phyloP scores from a whole-genome alignment of 139 green algal species.

The Spirogloea muscicola region DNA sequence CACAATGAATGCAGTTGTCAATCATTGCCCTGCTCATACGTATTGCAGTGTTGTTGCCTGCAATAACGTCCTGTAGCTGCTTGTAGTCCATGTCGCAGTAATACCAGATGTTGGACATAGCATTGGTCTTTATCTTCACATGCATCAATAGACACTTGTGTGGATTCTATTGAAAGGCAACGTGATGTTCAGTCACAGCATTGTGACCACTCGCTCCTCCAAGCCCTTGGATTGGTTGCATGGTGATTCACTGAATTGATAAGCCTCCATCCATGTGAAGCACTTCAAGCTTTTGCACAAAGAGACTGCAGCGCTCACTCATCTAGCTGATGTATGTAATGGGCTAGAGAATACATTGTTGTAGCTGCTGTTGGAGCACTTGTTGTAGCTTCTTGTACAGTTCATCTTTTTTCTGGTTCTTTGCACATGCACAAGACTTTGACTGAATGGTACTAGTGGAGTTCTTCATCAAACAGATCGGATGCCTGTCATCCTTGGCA shows the following conservation, averaged over 20 bases:
- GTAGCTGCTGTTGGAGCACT: neutral
- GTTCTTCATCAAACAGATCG: too few relatives aligned
- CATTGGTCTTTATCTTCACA: neutral
- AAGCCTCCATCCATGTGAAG: neutral
- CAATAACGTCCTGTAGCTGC: neutral
- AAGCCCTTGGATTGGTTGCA: slow-evolving; percentile 44
- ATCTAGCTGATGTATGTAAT: too few relatives aligned
- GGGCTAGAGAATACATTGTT: too few relatives aligned
- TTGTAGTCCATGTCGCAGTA: neutral
- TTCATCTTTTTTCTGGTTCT: neutral
- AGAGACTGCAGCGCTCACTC: too few relatives aligned
- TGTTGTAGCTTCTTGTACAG: neutral
- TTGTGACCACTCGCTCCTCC: slow-evolving; percentile 27
- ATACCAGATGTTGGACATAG: too few relatives aligned
- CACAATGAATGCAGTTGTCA: neutral
- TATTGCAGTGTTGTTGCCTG: neutral
- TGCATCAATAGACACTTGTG: neutral
- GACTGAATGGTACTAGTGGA: neutral
- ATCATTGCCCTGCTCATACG: neutral
- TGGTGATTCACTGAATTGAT: slow-evolving; percentile 16
- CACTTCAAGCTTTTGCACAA: too few relatives aligned
- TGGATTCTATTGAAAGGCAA: neutral
- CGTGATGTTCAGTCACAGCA: slow-evolving; percentile 28
- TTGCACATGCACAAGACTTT: slow-evolving; percentile 6
- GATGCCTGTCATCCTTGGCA: slow-evolving; percentile 26